Evolutionary conservation across 2,329 filamentous ascomycete species (phyloP), one percentile per base, ranked within the genome.

Genomic region (Verticillium longisporum): DNA sequence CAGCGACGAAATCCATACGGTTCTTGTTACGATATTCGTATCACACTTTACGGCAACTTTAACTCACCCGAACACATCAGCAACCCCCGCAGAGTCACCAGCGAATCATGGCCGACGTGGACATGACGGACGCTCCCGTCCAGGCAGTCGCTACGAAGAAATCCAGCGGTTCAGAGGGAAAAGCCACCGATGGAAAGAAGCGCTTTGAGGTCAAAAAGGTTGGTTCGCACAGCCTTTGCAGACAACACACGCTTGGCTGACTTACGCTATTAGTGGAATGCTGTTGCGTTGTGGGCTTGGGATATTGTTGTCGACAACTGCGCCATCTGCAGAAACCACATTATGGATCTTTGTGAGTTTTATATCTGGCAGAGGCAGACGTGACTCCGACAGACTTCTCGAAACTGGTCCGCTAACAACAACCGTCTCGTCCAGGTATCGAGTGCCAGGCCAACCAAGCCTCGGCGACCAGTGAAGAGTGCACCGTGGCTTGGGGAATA

Each of bases 251-350:
- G 10, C 13, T 14, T 13, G 61, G 59, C 66, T 70, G 50, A 70
- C 58, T 21, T 54, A 55, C 56, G 10, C 58, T 2, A 65, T 54
- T 71, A 97, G 94, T 99, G 95, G 95, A 98, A 98, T 70, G 95
- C 95, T 0, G 95, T 99, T 58, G 93, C 95, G 50, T 83, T 99
- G 2, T 99, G 95, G 95, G 95, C 95, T 0, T 99, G 95, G 95
- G 95, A 99, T 74, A 99, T 99, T 62, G 93, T 98, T 36, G 95
- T 99, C 64, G 95, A 99, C 78, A 99, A 99, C 83, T 99, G 95
- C 74, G 95, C 95, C 70, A 99, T 99, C 73, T 99, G 95, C 82
- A 86, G 95, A 73, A 99, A 99, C 75, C 95, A 99, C 76, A 99
- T 99, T 77, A 99, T 99, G 95, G 95, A 99, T 76, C 83, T 99